phyloP scores from a whole-genome alignment of 805 yeast genomes.

The Starmerella stellata region DNA sequence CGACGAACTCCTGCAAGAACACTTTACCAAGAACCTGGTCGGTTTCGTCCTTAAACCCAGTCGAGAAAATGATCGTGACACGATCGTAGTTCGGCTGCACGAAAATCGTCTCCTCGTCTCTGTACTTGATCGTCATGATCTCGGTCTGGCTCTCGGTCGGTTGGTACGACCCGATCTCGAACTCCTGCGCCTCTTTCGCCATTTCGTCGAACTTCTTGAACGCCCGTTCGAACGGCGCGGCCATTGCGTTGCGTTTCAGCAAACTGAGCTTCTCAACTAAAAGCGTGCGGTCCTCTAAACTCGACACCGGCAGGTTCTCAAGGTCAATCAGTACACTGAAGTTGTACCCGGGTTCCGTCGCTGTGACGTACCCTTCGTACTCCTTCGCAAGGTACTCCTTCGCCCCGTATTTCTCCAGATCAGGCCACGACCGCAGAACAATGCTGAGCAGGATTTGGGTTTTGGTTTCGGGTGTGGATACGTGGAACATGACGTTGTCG shows the following conservation, averaged over 20 bases:
- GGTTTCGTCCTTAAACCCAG: slow-evolving; percentile 89
- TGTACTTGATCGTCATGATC: slow-evolving; percentile 57
- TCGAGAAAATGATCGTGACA: slow-evolving; percentile 89
- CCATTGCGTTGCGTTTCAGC: slow-evolving; percentile 70
- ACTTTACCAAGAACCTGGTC: slow-evolving; percentile 40
- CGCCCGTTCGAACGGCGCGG: slow-evolving; percentile 83
- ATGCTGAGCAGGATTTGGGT: slow-evolving; percentile 47
- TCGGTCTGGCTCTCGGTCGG: slow-evolving; percentile 33
- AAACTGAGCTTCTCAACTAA: slow-evolving; percentile 50
- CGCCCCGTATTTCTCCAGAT: slow-evolving; percentile 46
- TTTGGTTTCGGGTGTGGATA: slow-evolving; percentile 71
- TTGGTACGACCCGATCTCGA: slow-evolving; percentile 20
- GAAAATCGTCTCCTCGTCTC: slow-evolving; percentile 84
- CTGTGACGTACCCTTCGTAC: slow-evolving; percentile 31
- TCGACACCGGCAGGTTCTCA: slow-evolving; percentile 24
- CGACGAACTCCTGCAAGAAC: slow-evolving; percentile 55
- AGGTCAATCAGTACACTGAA: slow-evolving; percentile 57
- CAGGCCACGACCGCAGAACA: slow-evolving; percentile 59
- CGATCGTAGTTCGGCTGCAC: slow-evolving; percentile 87
- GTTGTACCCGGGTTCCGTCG: slow-evolving; percentile 64
- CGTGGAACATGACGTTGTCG: slow-evolving; percentile 85
- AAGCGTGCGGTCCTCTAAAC: slow-evolving; percentile 30
- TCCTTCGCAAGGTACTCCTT: slow-evolving; percentile 29
- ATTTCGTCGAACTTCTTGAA: slow-evolving; percentile 61
- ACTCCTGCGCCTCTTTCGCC: slow-evolving; percentile 24